phyloP scores from a whole-genome alignment of 2,329 filamentous ascomycete genomes.

The Fusarium praegraminearum region DNA sequence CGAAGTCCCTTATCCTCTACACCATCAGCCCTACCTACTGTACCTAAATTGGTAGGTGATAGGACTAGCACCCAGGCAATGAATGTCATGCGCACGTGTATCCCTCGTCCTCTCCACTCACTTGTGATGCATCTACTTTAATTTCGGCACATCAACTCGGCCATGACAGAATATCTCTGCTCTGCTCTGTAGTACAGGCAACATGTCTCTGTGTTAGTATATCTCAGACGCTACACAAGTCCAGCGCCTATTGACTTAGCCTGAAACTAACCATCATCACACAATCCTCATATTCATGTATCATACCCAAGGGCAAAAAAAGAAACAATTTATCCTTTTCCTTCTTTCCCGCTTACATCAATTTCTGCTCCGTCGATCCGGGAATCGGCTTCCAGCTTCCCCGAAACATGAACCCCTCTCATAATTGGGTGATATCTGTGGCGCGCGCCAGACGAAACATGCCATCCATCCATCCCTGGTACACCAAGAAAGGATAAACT shows the following conservation, averaged over 20 bases:
- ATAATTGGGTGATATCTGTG: slow-evolving; percentile 27
- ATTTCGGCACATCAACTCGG: slow-evolving; percentile 4
- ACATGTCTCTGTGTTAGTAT: neutral
- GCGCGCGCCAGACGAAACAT: slow-evolving; percentile 48
- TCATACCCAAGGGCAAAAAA: neutral
- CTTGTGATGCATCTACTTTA: neutral
- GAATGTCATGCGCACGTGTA: slow-evolving; percentile 42
- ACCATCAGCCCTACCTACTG: slow-evolving; percentile 12
- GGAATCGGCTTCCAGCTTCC: slow-evolving; percentile 32
- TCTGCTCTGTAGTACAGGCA: neutral
- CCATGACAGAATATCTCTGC: neutral
- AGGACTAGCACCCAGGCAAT: slow-evolving; percentile 9
- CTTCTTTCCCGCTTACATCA: neutral
- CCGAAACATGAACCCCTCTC: slow-evolving; percentile 28
- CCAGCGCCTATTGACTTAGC: slow-evolving; percentile 19
- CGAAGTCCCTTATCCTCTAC: slow-evolving; percentile 3
- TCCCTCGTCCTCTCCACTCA: slow-evolving; percentile 11
- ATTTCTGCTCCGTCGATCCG: slow-evolving; percentile 31
- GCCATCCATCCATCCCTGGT: slow-evolving; percentile 40
- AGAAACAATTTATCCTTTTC: slow-evolving; percentile 3
- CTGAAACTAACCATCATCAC: slow-evolving; percentile 34
- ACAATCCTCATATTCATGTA: slow-evolving; percentile 10
- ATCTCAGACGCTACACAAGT: neutral
- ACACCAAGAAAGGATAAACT: slow-evolving; percentile 19
- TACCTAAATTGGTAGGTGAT: slow-evolving; percentile 39